Evolutionary conservation across 1,139 yeast species (phyloP).

Genomic region (Taphrina confusa): DNA sequence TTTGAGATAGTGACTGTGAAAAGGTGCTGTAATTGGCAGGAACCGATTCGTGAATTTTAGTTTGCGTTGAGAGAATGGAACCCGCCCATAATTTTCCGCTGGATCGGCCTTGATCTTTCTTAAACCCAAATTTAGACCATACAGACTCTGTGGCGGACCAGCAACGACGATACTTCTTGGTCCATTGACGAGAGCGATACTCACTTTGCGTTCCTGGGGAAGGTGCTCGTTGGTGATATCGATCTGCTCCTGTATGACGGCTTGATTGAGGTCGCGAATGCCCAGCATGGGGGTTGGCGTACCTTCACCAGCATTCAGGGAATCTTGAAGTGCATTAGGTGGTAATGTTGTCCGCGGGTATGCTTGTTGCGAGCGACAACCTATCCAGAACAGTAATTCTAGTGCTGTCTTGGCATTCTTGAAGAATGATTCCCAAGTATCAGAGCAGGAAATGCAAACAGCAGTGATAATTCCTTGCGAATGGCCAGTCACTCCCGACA

Average conservation of each 20-base stretch:
- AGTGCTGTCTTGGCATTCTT: slow-evolving; percentile 73
- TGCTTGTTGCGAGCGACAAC: slow-evolving; percentile 83
- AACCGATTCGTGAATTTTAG: slow-evolving; percentile 89
- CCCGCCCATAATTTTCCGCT: slow-evolving; percentile 91
- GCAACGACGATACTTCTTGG: slow-evolving; percentile 92
- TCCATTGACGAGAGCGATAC: slow-evolving; percentile 88
- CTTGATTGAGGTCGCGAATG: slow-evolving; percentile 77
- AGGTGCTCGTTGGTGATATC: slow-evolving; percentile 88
- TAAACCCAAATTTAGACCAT: slow-evolving; percentile 87
- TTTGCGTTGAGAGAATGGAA: slow-evolving; percentile 90
- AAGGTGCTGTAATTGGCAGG: slow-evolving; percentile 93
- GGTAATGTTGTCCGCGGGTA: slow-evolving; percentile 94
- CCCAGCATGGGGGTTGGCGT: slow-evolving; percentile 97
- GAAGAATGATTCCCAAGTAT: slow-evolving; percentile 81
- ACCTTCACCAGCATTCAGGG: slow-evolving; percentile 93
- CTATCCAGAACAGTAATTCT: slow-evolving; percentile 84
- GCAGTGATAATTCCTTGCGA: slow-evolving; percentile 97
- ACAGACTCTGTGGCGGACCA: slow-evolving; percentile 98
- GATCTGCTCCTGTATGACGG: slow-evolving; percentile 76
- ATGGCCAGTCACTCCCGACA: slow-evolving; percentile 93
- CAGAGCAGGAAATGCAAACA: slow-evolving; percentile 81
- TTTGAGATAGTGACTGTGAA: slow-evolving; percentile 84
- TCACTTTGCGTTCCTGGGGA: slow-evolving; percentile 87
- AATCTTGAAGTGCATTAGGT: slow-evolving; percentile 90
- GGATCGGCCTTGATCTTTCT: slow-evolving; percentile 94